Percentiles rank a stretch among this genome's conserved stretches.
phyloP scores from a whole-genome alignment of 2,329 filamentous ascomycete species.

The Fusarium aywerte region DNA sequence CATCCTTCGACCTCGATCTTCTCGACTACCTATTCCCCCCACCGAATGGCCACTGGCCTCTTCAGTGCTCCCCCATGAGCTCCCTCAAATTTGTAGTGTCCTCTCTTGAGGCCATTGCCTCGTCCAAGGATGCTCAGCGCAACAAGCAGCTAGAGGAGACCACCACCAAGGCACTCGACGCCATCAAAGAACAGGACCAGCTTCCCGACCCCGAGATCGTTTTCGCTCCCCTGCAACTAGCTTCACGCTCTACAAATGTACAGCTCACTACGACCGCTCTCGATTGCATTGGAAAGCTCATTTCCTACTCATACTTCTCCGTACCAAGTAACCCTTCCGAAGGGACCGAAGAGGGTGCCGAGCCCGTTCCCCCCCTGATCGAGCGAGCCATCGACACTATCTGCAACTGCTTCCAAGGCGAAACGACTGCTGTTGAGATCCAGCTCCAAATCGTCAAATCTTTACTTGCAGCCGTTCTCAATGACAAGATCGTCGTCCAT shows the following conservation, averaged over 20 bases:
- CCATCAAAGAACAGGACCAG: constrained; percentile 86
- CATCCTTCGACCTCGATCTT: constrained; percentile 7
- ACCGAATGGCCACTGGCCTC: constrained; percentile 59
- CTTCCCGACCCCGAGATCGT: constrained; percentile 90
- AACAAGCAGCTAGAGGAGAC: constrained; percentile 86
- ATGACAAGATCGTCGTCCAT: constrained; percentile 99
- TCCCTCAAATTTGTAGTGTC: constrained; percentile 96
- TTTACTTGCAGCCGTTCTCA: constrained; percentile 90
- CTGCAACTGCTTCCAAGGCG: constrained; percentile 98
- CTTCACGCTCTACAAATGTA: constrained; percentile 86
- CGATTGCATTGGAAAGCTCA: constrained; percentile 98
- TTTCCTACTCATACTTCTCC: constrained; percentile 98
- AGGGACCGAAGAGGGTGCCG: constrained; percentile 54
- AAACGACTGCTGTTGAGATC: constrained; percentile 89
- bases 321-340: constrained; percentile 63
- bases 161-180: constrained; percentile 81
- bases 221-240: constrained; percentile 89
- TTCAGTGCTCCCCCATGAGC: constrained; percentile 74
- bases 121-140: constrained; percentile 89
- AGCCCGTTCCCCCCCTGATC: constrained; percentile 76
- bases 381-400: constrained; percentile 99
- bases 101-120: constrained; percentile 89
- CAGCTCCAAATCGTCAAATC: constrained; percentile 99
- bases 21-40: constrained; percentile 20
- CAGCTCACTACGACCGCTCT: constrained; percentile 89